Base-by-base conservation (phyloP, 2,329 filamentous ascomycete species). In the Microdochium trichocladiopsis region DNA sequence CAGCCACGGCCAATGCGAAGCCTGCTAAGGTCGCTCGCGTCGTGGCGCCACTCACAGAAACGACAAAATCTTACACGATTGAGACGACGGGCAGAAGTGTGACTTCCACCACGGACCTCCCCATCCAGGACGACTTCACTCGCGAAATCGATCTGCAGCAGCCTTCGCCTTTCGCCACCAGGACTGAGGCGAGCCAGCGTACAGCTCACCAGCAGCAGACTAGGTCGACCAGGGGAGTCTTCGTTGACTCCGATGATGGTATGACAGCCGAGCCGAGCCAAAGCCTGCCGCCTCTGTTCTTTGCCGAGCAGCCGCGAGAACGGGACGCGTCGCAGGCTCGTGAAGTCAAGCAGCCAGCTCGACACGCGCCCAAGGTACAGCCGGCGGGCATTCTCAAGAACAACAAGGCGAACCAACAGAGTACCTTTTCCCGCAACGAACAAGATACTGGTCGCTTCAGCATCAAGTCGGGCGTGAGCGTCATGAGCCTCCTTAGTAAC, bases 81-180 rank as follows among this genome's bases (percentile, higher is more conserved):
- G 68, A 70, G 55, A 58, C 61, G 47, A 68, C 68, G 48, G 63
- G 62, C 58, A 69, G 63, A 57, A 70, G 60, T 62, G 63, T 57
- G 48, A 61, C 60, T 48, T 62, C 63, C 49, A 60, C 64, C 24
- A 61, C 54, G n/a, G 64, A 63, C 49, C 59, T 67, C 55, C 62
- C 65, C 45, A 60, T 66, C 36, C 65, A 70, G 49, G 68, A 71
- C 10, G 67, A 71, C 53, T 68, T 63, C 25, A 70, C 68, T 10
- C 63, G 62, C 47, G 65, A 70, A 53, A 60, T 70, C 47, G 59
- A 70, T 52, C 56, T 70, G 24, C 66, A 63, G 5, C 63, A 66
- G 43, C 67, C 63, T 21, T 66, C 66, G 14, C 63, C 66, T 50
- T 66, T 64, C 50, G 62, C 57, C 25, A 63, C 41, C 6, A 23